Percentiles rank a stretch among this genome's conserved stretches.
These are phyloP conservation scores for Spatholobus suberectus DNA, from an alignment of 306 rosid species.

Conservation along the genomic window DNA sequence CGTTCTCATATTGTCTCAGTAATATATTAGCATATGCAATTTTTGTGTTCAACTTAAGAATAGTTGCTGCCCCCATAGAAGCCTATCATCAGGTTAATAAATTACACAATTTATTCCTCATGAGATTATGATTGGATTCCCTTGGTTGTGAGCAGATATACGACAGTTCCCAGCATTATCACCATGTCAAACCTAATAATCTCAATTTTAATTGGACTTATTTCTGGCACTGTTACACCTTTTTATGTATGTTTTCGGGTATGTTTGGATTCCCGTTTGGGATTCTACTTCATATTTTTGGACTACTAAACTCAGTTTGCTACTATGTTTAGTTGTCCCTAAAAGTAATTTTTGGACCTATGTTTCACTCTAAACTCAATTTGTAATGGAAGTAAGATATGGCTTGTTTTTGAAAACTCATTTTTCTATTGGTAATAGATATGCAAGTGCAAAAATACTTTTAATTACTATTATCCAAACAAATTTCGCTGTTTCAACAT, in stretches of 20 bases:
- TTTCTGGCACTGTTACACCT: not conserved
- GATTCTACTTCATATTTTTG: too few species aligned
- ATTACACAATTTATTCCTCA: not conserved
- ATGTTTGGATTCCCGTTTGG: too few species aligned
- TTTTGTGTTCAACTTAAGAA: not conserved
- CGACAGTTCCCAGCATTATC: not conserved
- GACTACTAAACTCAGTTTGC: too few species aligned
- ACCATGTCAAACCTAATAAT: not conserved
- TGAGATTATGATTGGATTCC: not conserved
- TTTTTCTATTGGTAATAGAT: too few species aligned
- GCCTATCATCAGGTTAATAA: not conserved
- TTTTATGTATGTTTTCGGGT: not conserved
- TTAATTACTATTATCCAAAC: too few species aligned
- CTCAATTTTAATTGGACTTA: slow-evolving; percentile 8
- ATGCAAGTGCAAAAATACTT: too few species aligned
- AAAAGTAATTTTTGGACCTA: too few species aligned
- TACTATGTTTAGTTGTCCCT: too few species aligned
- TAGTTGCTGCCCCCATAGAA: not conserved
- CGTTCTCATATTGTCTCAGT: not conserved
- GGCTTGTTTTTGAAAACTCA: too few species aligned
- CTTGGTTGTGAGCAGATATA: not conserved
- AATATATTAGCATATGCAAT: not conserved
- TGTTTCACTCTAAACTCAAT: too few species aligned
- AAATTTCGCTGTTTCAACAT: too few species aligned
- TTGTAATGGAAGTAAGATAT: too few species aligned